Evolutionary conservation across 352 stramenopile species (phyloP), one percentile per base, ranked within the genome.

Genomic region (Globisporangium sylvaticum): DNA sequence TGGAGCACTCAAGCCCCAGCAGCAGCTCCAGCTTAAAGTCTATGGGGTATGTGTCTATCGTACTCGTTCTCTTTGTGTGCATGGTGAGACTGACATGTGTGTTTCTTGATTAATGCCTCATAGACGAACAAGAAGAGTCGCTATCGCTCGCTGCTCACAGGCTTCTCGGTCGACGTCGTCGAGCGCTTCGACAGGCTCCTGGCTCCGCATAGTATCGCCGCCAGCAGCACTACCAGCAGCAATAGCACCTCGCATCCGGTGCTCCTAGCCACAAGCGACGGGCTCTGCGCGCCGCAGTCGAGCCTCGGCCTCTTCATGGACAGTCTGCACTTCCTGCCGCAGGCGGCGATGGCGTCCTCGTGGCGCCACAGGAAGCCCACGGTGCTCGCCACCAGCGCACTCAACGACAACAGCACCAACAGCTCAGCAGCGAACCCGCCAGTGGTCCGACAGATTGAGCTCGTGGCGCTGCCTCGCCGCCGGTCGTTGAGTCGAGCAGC

Each of bases 121-220:
- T 46, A 68, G 64, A 55, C 42, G n/a, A 59, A 68, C 46, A 64
- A 27, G 22, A 64, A 68, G 56, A 64, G 29, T 18, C 64, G 64
- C 57, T 60, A 60, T 10, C 64, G 56, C 9, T 69, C 64, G 5
- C 44, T 69, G 5, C 44, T 64, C 25, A 27, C 64, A 15, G 64
- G 64, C 46, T 69, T 69, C 57, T 64, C 64, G 44, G 56, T 69
- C 32, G 64, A 69, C 18, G 64, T 53, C 32, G 32, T 52, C 14
- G 62, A 67, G 24, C 62, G 46, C 52, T 50, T 62, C 15, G 50
- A 67, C 27, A 39, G 56, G 1, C 57, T 69, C 18, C 52, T 44
- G 22, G 39, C 64, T 14, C 42, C 22, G 25, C 6, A 25, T 8
- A 39, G n/a, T 22, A 58, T 10, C 46, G 53, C 2, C 31, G 29